A percentile compares a stretch with the other conserved stretches of the same genome.
Evolutionary conservation across 768 basidiomycete genomes (phyloP).

Genomic region (Roridomyces roridus): DNA sequence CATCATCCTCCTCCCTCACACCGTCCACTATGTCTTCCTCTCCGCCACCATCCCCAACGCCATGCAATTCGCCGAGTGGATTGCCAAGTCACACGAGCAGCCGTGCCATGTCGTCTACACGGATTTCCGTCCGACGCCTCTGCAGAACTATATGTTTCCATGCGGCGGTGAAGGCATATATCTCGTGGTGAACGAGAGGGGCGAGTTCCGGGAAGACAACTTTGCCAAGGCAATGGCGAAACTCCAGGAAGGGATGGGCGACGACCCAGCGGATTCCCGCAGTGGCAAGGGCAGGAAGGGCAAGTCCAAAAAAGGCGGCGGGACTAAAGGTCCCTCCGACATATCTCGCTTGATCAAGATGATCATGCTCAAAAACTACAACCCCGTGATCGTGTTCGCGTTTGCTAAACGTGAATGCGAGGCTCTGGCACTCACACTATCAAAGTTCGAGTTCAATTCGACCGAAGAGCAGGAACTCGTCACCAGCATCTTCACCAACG

Average conservation of each 20-base stretch:
- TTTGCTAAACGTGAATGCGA: slow-evolving; percentile 99
- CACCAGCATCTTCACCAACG: slow-evolving; percentile 90
- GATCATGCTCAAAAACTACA: slow-evolving; percentile 98
- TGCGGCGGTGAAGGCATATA: slow-evolving; percentile 97
- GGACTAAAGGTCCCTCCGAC: slow-evolving; percentile 92
- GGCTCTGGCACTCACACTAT: slow-evolving; percentile 85
- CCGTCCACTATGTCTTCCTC: slow-evolving; percentile 96
- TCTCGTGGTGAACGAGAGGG: slow-evolving; percentile 98
- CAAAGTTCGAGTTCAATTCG: slow-evolving; percentile 95
- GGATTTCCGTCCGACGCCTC: slow-evolving; percentile 96
- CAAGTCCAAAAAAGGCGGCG: slow-evolving; percentile 92
- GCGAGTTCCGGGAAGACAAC: slow-evolving; percentile 96
- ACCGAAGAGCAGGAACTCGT: slow-evolving; percentile 91
- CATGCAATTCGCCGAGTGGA: slow-evolving; percentile 99
- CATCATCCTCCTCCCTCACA: slow-evolving; percentile 95
- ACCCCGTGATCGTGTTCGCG: slow-evolving; percentile 97
- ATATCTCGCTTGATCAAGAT: slow-evolving; percentile 98
- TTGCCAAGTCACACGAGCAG: slow-evolving; percentile 95
- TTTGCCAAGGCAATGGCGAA: slow-evolving; percentile 98
- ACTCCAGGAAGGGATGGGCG: slow-evolving; percentile 81
- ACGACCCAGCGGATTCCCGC: slow-evolving; percentile 89
- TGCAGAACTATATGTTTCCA: slow-evolving; percentile 98
- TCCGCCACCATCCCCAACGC: slow-evolving; percentile 99
- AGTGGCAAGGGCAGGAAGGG: slow-evolving; percentile 90
- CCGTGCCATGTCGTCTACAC: slow-evolving; percentile 99